Conservation (phyloP, 225 moss, liverwort and hornwort species). For the Anthoceros angustus region DNA sequence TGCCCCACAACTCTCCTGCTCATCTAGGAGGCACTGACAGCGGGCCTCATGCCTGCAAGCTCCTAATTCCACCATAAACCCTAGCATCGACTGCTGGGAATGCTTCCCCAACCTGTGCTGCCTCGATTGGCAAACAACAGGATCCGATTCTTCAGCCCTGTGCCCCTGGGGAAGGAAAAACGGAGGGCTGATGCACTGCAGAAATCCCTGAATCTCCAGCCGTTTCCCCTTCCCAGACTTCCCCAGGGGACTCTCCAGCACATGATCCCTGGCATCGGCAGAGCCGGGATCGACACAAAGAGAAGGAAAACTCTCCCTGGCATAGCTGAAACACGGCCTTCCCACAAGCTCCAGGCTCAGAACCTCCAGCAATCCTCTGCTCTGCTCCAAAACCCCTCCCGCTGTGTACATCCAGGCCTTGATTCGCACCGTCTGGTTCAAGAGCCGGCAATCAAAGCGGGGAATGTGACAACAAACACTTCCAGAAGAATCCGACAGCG, state of each 20-base stretch:
- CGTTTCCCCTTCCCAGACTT: slow-evolving; percentile 15
- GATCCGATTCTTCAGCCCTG: not conserved
- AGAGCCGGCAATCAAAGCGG: not conserved
- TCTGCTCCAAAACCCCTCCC: not conserved
- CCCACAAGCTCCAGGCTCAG: not conserved
- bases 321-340: not conserved
- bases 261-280: slow-evolving; percentile 29
- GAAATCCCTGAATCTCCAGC: slow-evolving; percentile 29
- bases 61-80: slow-evolving; percentile 49
- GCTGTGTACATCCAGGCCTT: not conserved
- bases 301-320: slow-evolving; percentile 28
- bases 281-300: slow-evolving; percentile 41
- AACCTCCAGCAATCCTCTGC: not conserved
- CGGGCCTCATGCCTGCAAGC: slow-evolving; percentile 22
- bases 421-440: slow-evolving; percentile 2
- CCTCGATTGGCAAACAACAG: not conserved
- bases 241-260: slow-evolving; percentile 35
- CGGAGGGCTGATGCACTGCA: slow-evolving; percentile 47
- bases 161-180: slow-evolving; percentile 38
- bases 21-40: slow-evolving; percentile 12
- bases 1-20: not conserved
- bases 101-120: not conserved
- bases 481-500: not conserved
- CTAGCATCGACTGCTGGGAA: slow-evolving; percentile 27
- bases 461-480: not conserved